phyloP scores from a whole-genome alignment of 192 early-diverging fungal genomes.

The Entophlyctis luteolus region DNA sequence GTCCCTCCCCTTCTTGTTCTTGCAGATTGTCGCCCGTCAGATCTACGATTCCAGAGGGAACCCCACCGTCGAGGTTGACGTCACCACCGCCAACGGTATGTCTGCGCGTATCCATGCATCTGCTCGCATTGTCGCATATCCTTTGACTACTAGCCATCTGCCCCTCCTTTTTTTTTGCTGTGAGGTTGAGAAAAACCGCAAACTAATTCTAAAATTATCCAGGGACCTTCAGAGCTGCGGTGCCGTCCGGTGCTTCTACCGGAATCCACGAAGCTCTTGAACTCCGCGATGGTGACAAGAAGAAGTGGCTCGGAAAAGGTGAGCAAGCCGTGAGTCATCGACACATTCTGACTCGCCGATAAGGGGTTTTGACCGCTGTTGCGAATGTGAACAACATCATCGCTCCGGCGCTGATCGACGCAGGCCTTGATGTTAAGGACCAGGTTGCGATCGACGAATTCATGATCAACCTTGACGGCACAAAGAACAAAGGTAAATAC shows the following conservation, averaged over 20 bases:
- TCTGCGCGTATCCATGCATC: too few species aligned
- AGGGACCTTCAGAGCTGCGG: conserved; percentile 92
- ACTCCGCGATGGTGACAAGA: conserved; percentile 86
- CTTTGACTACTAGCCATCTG: background rate
- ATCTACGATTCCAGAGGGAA: conserved; percentile 99
- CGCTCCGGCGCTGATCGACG: conserved; percentile 71
- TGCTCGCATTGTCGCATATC: too few species aligned
- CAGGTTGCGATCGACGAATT: conserved; percentile 89
- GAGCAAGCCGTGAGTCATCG: conserved; percentile 19
- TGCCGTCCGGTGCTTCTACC: conserved; percentile 97
- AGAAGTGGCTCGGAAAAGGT: conserved; percentile 93
- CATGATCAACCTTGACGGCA: conserved; percentile 88
- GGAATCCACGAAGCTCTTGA: conserved; percentile 98
- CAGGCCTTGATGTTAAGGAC: conserved; percentile 78
- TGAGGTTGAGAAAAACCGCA: background rate
- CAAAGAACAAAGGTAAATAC: conserved; percentile 77
- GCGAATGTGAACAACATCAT: conserved; percentile 87
- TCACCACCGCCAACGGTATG: conserved; percentile 87
- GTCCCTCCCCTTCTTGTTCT: too few species aligned
- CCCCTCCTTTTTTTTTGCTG: background rate
- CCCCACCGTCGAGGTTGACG: conserved; percentile 97
- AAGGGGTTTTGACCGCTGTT: conserved; percentile 87
- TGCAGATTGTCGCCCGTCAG: conserved; percentile 77
- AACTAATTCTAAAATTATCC: background rate
- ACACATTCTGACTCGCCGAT: background rate